Evolutionary conservation across 2,329 filamentous ascomycete genomes (phyloP).

Genomic region (Hypoxylon sp.): DNA sequence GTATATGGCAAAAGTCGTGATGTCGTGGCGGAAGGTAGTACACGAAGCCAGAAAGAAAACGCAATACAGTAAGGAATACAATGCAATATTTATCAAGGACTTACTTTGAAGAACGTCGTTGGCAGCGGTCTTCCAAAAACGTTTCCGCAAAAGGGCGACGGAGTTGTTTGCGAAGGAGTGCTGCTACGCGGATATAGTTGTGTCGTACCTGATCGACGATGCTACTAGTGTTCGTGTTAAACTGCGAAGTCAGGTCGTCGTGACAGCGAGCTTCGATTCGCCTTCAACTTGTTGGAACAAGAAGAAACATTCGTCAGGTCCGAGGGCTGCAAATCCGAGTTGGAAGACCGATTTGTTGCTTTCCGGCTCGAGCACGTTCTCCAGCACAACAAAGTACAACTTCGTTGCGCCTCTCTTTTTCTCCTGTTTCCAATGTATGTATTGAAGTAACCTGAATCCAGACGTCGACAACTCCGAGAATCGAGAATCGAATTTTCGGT

Average conservation of each 20-base stretch:
- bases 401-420: slow-evolving; percentile 41
- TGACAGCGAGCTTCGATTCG: slow-evolving; percentile 16
- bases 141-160: slow-evolving; percentile 8
- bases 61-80: no score
- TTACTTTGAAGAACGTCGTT: slow-evolving; percentile 29
- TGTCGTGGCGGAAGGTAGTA: background rate
- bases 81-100: slow-evolving; percentile 3
- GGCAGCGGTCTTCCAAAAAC: slow-evolving; percentile 14
- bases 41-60: no score
- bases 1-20: background rate
- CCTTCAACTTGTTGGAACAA: slow-evolving; percentile 19
- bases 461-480: slow-evolving; percentile 45
- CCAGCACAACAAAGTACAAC: slow-evolving; percentile 40
- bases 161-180: slow-evolving; percentile 25
- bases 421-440: slow-evolving; percentile 30
- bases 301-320: slow-evolving; percentile 11
- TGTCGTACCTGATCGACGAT: slow-evolving; percentile 25
- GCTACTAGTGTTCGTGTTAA: slow-evolving; percentile 31
- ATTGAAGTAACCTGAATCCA: slow-evolving; percentile 46
- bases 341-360: slow-evolving; percentile 27
- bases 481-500: slow-evolving; percentile 44
- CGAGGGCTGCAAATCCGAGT: slow-evolving; percentile 7
- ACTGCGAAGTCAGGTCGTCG: slow-evolving; percentile 24
- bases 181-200: slow-evolving; percentile 20
- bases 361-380: slow-evolving; percentile 34